Conservation (phyloP, 345 rosid genomes). For the Laguncularia racemosa region DNA sequence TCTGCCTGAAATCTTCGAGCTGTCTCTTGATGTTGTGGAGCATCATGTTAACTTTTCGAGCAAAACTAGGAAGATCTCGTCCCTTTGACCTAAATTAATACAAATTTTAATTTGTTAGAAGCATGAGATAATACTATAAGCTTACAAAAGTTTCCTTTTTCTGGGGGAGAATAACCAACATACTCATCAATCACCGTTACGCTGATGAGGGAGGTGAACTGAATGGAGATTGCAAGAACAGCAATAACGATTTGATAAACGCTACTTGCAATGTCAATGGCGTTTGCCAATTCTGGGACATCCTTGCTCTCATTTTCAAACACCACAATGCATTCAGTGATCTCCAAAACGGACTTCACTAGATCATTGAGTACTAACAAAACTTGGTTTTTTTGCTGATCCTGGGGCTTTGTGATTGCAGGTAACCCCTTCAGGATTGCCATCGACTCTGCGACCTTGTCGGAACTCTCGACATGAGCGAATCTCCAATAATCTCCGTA, state of each 20-base stretch:
- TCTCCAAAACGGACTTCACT: slow-evolving; percentile 1
- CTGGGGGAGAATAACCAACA: background rate
- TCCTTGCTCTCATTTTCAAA: slow-evolving; percentile 1
- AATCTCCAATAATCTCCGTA: background rate
- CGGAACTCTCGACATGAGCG: too few relatives aligned
- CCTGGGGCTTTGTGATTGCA: background rate
- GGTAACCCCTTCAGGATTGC: too few relatives aligned
- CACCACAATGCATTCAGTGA: too few relatives aligned
- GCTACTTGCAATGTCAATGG: background rate
- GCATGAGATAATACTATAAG: background rate
- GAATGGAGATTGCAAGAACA: slow-evolving; percentile 1
- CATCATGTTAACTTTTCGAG: too few relatives aligned
- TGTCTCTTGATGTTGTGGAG: too few relatives aligned
- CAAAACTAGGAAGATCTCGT: too few relatives aligned
- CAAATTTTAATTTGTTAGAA: background rate
- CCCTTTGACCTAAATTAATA: background rate
- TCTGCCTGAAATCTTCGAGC: too few relatives aligned
- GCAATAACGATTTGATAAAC: slow-evolving; percentile 1
- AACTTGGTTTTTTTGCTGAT: background rate
- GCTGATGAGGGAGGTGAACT: too few relatives aligned
- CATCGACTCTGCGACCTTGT: too few relatives aligned
- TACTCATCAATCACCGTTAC: background rate
- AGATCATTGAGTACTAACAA: background rate
- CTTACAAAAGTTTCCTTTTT: background rate
- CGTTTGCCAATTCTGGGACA: background rate